These are phyloP conservation scores for Escallonia rubra DNA, from an alignment of 129 eudicot genomes.

Conservation along the genomic window DNA sequence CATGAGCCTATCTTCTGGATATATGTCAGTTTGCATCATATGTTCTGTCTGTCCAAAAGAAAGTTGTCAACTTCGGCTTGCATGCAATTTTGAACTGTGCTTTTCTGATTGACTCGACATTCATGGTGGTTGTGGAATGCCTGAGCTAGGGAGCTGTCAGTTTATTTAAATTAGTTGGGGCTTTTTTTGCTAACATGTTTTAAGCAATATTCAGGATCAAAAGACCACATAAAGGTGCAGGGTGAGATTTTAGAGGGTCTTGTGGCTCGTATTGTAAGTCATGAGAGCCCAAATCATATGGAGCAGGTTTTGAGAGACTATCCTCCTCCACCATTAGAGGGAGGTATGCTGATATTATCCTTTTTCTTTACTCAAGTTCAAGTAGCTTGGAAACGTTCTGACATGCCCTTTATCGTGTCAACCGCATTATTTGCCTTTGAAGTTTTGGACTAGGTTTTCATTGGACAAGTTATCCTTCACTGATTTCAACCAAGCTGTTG, in stretches of 20 bases:
- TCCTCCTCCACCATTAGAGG: conserved; percentile 53
- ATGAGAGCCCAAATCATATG: conserved; percentile 74
- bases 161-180: neutral
- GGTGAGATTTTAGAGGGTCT: conserved; percentile 98
- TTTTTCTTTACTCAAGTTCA: neutral
- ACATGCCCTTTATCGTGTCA: neutral
- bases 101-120: neutral
- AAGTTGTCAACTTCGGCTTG: neutral
- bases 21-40: too few relatives aligned
- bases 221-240: conserved; percentile 78
- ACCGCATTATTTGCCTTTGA: neutral
- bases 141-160: neutral
- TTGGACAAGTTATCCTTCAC: too few relatives aligned
- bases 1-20: too few relatives aligned
- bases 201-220: conserved; percentile 47
- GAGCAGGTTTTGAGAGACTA: conserved; percentile 64
- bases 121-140: neutral
- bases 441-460: too few relatives aligned
- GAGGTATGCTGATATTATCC: conserved; percentile 42
- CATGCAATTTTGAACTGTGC: too few relatives aligned
- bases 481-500: too few relatives aligned
- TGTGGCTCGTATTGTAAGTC: conserved; percentile 89
- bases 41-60: too few relatives aligned
- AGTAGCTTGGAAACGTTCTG: neutral
- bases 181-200: conserved; percentile 1